Percentiles rank a stretch among this genome's conserved stretches.
phyloP scores from a whole-genome alignment of 2,329 filamentous ascomycete genomes.

The Fusarium sp. region DNA sequence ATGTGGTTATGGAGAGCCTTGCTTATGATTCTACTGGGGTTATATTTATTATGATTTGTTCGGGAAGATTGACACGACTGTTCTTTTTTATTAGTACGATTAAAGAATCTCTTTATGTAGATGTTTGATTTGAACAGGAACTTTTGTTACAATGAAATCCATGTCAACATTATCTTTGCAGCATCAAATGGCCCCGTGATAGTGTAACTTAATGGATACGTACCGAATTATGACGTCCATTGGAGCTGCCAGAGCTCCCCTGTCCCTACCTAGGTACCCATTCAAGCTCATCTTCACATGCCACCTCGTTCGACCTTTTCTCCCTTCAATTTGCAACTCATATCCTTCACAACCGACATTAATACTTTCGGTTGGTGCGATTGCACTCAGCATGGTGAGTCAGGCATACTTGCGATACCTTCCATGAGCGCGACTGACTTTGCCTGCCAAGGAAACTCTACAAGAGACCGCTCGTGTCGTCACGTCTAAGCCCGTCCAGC shows the following conservation, averaged over 20 bases:
- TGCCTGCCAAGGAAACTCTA: slow-evolving; percentile 50
- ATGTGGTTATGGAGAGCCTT: slow-evolving; percentile 32
- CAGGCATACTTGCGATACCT: background rate
- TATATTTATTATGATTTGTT: slow-evolving; percentile 36
- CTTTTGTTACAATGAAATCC: background rate
- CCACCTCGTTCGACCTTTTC: slow-evolving; percentile 18
- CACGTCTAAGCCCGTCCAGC: slow-evolving; percentile 65
- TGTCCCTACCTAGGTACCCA: background rate
- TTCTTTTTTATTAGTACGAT: slow-evolving; percentile 27
- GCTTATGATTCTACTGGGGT: slow-evolving; percentile 17
- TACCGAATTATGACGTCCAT: slow-evolving; percentile 45
- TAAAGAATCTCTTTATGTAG: slow-evolving; percentile 14
- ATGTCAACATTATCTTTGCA: background rate
- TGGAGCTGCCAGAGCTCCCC: slow-evolving; percentile 32
- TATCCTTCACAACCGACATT: slow-evolving; percentile 10
- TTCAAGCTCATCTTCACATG: slow-evolving; percentile 41
- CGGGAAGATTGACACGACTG: slow-evolving; percentile 39
- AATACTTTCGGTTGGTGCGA: slow-evolving; percentile 18
- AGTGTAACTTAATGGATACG: slow-evolving; percentile 18
- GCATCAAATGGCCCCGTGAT: background rate
- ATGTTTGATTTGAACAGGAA: background rate
- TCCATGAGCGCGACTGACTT: slow-evolving; percentile 11
- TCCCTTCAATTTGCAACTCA: slow-evolving; percentile 18
- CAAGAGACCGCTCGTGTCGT: slow-evolving; percentile 54
- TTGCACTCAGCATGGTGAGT: slow-evolving; percentile 37